Base-by-base conservation (phyloP, 2,329 filamentous ascomycete species). In the Beauveria sp. region DNA sequence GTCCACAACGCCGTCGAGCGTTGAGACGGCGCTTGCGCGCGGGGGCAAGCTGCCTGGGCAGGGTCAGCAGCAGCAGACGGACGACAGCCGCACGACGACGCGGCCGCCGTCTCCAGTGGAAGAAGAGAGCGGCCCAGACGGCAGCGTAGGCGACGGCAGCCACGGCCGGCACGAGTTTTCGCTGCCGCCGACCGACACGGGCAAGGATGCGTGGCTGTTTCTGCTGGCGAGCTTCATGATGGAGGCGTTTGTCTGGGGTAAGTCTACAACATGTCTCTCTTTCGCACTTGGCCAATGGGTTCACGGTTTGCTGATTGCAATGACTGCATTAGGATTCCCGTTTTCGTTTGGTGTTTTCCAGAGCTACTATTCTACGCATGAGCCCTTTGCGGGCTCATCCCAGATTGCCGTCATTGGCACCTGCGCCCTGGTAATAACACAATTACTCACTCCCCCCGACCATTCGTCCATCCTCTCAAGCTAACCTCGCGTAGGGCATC, bases 271-370 rank as follows among this genome's bases (percentile, higher is more conserved):
- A 38, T 38, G 5, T 38, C 34, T 38, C 4, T 38, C 34, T 16
- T 38, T 2, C 34, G 34, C 34, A 38, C 34, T 16, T 38, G 34
- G 34, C 34, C 34, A 38, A 8, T 16, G 42, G 14, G 42, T n/a
- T 43, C 8, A 43, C 10, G 9, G 4, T 43, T 43, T 20, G 42
- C 42, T 38, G 12, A 38, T 5, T 6, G 5, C 34, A 38, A 38
- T 16, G 1, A 16, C 34, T 38, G 1, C 5, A 4, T 14, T 46
- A 88, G 86, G 87, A 2, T 89, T 90, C 62, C 83, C 86, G 0
- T 86, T 86, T 61, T 80, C 85, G 0, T 91, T 87, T 69, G 88
- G 88, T 49, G 80, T 91, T 26, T 90, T 91, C 68, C 86, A 90
- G 66, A 80, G 87, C 57, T 88, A 88, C 71, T 90, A 90, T 70